phyloP scores from a whole-genome alignment of 495 filamentous ascomycete genomes.

The Choiromyces venosus region DNA sequence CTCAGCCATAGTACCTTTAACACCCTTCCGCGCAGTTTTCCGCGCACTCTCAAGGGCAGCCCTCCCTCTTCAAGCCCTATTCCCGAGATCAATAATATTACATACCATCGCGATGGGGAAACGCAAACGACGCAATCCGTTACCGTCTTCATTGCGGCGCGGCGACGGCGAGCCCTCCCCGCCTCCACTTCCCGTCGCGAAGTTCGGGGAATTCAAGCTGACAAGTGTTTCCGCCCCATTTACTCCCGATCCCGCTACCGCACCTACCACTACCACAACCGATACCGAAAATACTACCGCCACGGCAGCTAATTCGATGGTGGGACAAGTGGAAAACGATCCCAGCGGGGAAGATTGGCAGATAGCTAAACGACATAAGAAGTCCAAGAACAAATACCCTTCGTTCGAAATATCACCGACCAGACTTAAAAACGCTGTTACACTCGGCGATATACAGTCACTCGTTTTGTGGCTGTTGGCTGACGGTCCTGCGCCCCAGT shows the following conservation, averaged over 20 bases:
- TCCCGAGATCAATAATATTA: not conserved
- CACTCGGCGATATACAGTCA: constrained; percentile 70
- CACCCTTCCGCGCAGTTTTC: not conserved
- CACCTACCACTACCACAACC: not conserved
- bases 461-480: constrained; percentile 84
- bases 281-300: constrained; percentile 1
- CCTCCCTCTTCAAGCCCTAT: not conserved
- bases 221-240: constrained; percentile 14
- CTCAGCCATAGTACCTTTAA: not conserved
- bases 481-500: constrained; percentile 76
- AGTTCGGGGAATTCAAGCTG: constrained; percentile 32
- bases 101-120: constrained; percentile 15
- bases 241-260: not conserved
- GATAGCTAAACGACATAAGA: constrained; percentile 31
- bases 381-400: constrained; percentile 59
- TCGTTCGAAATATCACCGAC: constrained; percentile 61
- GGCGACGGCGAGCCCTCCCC: not conserved
- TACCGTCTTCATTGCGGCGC: not conserved
- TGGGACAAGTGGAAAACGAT: not conserved
- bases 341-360: constrained; percentile 30
- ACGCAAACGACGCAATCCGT: constrained; percentile 17
- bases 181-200: constrained; percentile 20
- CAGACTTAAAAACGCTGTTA: constrained; percentile 66
- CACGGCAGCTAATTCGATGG: constrained; percentile 3
- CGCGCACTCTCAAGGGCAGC: not conserved